Base-by-base conservation (phyloP, 805 yeast species). In the Sugiyamaella chiloensis region DNA sequence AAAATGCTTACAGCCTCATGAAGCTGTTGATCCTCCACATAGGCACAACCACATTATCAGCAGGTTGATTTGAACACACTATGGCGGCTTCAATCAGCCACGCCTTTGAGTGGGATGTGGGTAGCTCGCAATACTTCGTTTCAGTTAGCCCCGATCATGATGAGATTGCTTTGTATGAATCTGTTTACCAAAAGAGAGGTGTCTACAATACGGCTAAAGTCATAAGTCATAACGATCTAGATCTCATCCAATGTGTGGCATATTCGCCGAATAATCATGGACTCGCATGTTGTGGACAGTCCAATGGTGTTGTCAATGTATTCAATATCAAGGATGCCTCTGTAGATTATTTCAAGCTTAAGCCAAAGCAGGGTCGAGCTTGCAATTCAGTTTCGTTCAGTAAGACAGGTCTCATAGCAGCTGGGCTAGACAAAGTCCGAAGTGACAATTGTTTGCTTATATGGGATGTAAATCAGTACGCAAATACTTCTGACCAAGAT, bases 131-230 rank as follows among this genome's bases (percentile, higher is more conserved):
- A 59, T 75, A 73, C 42, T 83, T 79, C 57, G 64, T 86, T 9
- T 81, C 86, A 0, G 82, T 84, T 5, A 83, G 80, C 53, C 93
- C 95, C 1, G 74, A 86, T 24, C 82, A 95, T 2, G 96, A 89
- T 61, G 91, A 85, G 56, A 82, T 87, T 2, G 68, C 83, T 0
- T 71, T 86, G 8, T 68, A 75, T 52, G 69, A 70, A 26, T 52
- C 57, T 3, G 31, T 24, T 4, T 40, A 50, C 47, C 49, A 48
- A 11, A 53, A 24, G 24, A 40, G 42, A 16, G 44, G 44, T 9
- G n/a, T 31, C 5, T 45, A 58, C 42, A 27, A 42, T 5, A 43
- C 49, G 78, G 7, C 70, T 79, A 48, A 72, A 29, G 29, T 44
- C 24, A 24, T 36, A 16, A 30, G 50, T 23, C 32, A 36, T 3